Percentiles rank a stretch among this genome's conserved stretches.
Evolutionary conservation across 2,329 filamentous ascomycete genomes (phyloP).

Genomic region (Orbilia quercus): DNA sequence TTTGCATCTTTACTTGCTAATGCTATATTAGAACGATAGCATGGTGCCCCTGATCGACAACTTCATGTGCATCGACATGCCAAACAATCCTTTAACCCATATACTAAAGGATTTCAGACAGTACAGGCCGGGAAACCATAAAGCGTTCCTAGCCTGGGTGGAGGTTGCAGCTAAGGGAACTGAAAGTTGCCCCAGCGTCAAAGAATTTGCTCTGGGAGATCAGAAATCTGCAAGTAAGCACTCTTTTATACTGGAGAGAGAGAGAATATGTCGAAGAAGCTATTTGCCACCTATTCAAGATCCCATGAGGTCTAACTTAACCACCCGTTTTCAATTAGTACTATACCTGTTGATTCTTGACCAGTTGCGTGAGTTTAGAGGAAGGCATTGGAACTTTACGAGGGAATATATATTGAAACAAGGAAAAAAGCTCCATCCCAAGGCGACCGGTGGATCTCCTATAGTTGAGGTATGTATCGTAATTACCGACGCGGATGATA

Average conservation of each 20-base stretch:
- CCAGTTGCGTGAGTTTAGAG: slow-evolving; percentile 82
- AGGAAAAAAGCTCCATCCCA: slow-evolving; percentile 75
- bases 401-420: slow-evolving; percentile 82
- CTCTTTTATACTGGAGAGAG: too few species aligned
- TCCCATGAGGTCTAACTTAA: too few species aligned
- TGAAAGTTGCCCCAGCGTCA: slow-evolving; percentile 66
- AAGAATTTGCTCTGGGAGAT: slow-evolving; percentile 69
- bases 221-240: slow-evolving; percentile 57
- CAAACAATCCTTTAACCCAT: slow-evolving; percentile 84
- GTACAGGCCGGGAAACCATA: slow-evolving; percentile 89
- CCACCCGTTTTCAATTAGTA: slow-evolving; percentile 10
- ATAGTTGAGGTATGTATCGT: slow-evolving; percentile 73
- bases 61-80: slow-evolving; percentile 80
- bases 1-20: slow-evolving; percentile 10
- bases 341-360: slow-evolving; percentile 75
- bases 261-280: too few species aligned
- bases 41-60: slow-evolving; percentile 93
- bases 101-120: slow-evolving; percentile 87
- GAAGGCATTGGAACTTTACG: slow-evolving; percentile 87
- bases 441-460: slow-evolving; percentile 81
- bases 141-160: slow-evolving; percentile 82
- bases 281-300: too few species aligned
- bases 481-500: not conserved
- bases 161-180: slow-evolving; percentile 59
- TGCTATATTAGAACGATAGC: slow-evolving; percentile 74